phyloP scores from a whole-genome alignment of 257 asterid species.

The Verbascum thapsus region DNA sequence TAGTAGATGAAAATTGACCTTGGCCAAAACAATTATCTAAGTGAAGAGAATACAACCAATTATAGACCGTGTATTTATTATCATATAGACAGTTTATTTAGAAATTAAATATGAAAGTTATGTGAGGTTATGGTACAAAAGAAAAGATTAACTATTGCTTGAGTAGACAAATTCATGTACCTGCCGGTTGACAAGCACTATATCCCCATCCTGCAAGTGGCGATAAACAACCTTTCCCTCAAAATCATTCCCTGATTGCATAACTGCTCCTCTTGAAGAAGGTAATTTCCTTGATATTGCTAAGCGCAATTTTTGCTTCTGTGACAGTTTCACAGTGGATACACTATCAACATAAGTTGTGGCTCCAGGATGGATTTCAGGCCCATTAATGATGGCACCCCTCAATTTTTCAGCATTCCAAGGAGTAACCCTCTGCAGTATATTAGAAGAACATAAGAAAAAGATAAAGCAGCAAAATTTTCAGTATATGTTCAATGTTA shows the following conservation, averaged over 20 bases:
- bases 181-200: constrained; percentile 98
- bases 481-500: neutral
- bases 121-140: too few species aligned
- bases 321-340: constrained; percentile 52
- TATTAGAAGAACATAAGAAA: constrained; percentile 16
- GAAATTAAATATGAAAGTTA: constrained; percentile 1
- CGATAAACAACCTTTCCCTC: constrained; percentile 87
- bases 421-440: constrained; percentile 85
- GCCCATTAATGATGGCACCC: constrained; percentile 79
- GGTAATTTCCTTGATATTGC: constrained; percentile 78
- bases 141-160: too few species aligned
- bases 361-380: constrained; percentile 93
- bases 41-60: constrained; percentile 4
- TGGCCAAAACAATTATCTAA: constrained; percentile 3
- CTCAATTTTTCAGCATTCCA: constrained; percentile 93
- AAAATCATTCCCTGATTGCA: constrained; percentile 72
- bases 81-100: neutral
- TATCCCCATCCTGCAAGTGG: constrained; percentile 96
- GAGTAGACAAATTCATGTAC: too few species aligned
- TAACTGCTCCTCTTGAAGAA: constrained; percentile 74
- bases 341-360: constrained; percentile 64
- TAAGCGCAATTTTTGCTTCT: constrained; percentile 47
- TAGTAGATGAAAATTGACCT: too few species aligned
- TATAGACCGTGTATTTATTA: neutral
- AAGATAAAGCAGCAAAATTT: neutral